phyloP scores from a whole-genome alignment of 768 basidiomycete genomes.

The Auriscalpium orientale region DNA sequence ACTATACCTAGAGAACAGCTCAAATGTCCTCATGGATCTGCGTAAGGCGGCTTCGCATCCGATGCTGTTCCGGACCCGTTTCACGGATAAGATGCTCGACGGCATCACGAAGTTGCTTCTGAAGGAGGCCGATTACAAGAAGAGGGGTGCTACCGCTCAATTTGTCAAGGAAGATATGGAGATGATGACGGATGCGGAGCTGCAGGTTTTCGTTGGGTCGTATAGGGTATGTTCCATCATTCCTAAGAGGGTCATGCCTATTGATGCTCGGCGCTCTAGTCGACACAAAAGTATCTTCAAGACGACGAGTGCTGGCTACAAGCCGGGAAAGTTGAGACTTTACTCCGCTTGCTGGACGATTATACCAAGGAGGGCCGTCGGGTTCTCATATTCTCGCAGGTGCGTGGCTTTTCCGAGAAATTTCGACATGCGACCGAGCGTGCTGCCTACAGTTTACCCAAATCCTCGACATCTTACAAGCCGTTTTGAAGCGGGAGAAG shows the following conservation, averaged over 20 bases:
- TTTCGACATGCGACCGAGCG: too few species aligned
- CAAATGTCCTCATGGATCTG: conserved; percentile 95
- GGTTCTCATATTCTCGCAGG: conserved; percentile 92
- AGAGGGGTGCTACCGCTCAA: conserved; percentile 69
- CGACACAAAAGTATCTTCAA: conserved; percentile 66
- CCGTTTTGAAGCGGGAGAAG: conserved; percentile 62
- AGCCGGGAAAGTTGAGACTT: conserved; percentile 77
- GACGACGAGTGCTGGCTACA: conserved; percentile 70
- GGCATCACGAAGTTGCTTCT: conserved; percentile 75
- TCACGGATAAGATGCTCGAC: conserved; percentile 67
- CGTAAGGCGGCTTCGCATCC: conserved; percentile 96
- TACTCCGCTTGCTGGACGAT: conserved; percentile 62
- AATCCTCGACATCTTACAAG: conserved; percentile 88
- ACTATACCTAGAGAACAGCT: conserved; percentile 69
- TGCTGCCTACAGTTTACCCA: conserved; percentile 70
- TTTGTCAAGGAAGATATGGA: conserved; percentile 96
- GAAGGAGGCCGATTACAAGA: conserved; percentile 89
- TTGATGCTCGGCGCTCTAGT: conserved; percentile 33
- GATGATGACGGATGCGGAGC: conserved; percentile 96
- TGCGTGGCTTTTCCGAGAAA: conserved; percentile 22
- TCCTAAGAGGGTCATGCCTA: background rate
- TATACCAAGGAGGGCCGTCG: conserved; percentile 69
- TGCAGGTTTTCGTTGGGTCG: conserved; percentile 76
- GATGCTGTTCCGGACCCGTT: conserved; percentile 86
- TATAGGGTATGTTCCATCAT: conserved; percentile 60